phyloP scores from a whole-genome alignment of 352 stramenopile species.

The Phytophthora quininea region DNA sequence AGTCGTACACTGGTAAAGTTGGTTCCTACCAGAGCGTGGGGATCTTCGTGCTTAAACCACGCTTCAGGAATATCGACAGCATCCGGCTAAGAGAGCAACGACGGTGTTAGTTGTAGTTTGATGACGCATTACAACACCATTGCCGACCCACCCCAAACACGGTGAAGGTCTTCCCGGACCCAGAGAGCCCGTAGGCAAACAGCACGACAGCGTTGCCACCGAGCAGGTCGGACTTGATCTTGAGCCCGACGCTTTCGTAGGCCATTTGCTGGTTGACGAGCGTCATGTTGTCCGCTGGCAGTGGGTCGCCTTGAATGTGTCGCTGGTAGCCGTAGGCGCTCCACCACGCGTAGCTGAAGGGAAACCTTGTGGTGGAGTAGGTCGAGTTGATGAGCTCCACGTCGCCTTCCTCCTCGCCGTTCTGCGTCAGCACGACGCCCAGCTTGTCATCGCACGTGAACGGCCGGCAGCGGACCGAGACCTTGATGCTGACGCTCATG shows the following conservation, averaged over 20 bases:
- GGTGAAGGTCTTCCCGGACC: slow-evolving; percentile 94
- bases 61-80: slow-evolving; percentile 93
- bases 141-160: slow-evolving; percentile 79
- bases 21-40: slow-evolving; percentile 66
- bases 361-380: slow-evolving; percentile 92
- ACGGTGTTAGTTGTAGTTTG: not conserved
- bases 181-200: slow-evolving; percentile 93
- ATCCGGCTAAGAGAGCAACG: slow-evolving; percentile 61
- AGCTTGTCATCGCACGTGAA: slow-evolving; percentile 93
- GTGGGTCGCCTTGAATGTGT: slow-evolving; percentile 74
- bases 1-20: not conserved
- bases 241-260: slow-evolving; percentile 86
- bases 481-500: slow-evolving; percentile 92
- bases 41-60: slow-evolving; percentile 94
- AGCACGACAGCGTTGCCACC: slow-evolving; percentile 92
- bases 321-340: slow-evolving; percentile 93
- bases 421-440: slow-evolving; percentile 92
- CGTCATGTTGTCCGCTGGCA: slow-evolving; percentile 80
- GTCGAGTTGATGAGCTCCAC: slow-evolving; percentile 93
- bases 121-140: not conserved
- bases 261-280: slow-evolving; percentile 92
- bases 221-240: slow-evolving; percentile 93
- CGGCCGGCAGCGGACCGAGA: slow-evolving; percentile 84
- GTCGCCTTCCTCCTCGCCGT: slow-evolving; percentile 91
- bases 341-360: slow-evolving; percentile 95